These are phyloP conservation scores for Senna tora DNA, from an alignment of 306 rosid species.

Conservation along the genomic window DNA sequence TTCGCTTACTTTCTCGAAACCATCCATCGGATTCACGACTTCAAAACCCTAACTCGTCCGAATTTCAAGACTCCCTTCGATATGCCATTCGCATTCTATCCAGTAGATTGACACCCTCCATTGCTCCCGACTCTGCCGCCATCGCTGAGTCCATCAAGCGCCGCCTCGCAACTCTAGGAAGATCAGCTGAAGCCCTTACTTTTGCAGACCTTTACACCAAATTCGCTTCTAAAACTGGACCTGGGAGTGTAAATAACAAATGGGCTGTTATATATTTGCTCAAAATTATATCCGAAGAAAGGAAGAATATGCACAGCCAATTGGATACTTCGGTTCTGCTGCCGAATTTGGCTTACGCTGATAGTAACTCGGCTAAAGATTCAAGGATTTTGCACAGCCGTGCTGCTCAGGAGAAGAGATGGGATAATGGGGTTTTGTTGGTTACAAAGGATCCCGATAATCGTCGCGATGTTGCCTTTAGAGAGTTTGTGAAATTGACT, in stretches of 20 bases:
- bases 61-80: slow-evolving; percentile 67
- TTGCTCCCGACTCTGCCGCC: slow-evolving; percentile 85
- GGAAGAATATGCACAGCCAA: slow-evolving; percentile 41
- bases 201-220: slow-evolving; percentile 82
- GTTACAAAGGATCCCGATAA: slow-evolving; percentile 72
- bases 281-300: slow-evolving; percentile 68
- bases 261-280: slow-evolving; percentile 88
- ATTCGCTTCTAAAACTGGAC: slow-evolving; percentile 64
- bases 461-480: slow-evolving; percentile 69
- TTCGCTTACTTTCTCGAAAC: slow-evolving; percentile 61
- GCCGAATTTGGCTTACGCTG: slow-evolving; percentile 56
- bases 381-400: slow-evolving; percentile 37
- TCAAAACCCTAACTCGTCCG: slow-evolving; percentile 49
- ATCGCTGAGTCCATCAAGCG: slow-evolving; percentile 89
- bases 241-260: slow-evolving; percentile 76
- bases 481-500: slow-evolving; percentile 63
- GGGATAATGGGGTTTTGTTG: slow-evolving; percentile 70
- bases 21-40: slow-evolving; percentile 44
- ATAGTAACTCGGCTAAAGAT: slow-evolving; percentile 38
- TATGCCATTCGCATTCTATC: slow-evolving; percentile 82
- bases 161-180: slow-evolving; percentile 78
- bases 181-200: slow-evolving; percentile 81
- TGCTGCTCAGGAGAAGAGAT: slow-evolving; percentile 44
- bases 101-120: slow-evolving; percentile 72
- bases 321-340: slow-evolving; percentile 54